Evolutionary conservation across 176 grass and related monocot genomes (phyloP), one percentile per base, ranked within the genome.

Genomic region (Tuctoria greenei): DNA sequence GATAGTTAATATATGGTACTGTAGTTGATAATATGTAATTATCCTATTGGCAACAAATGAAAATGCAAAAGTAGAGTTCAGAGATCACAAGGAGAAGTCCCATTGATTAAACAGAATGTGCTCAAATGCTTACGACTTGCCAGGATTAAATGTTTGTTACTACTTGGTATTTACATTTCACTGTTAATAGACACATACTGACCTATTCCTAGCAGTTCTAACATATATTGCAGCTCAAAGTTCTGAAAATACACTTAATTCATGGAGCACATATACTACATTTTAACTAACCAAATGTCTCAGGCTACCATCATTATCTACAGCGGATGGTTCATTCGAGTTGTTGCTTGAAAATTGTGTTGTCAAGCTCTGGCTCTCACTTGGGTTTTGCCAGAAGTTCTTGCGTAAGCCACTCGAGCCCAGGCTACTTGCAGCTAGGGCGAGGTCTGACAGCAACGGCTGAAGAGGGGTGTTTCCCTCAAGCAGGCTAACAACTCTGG

Each of bases 401-500:
- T 84, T 87, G 36, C 75, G 73, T 16, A 87, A 11, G 54, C 84
- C 78, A 52, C 28, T 73, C 44, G 77, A 84, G 42, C 65, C 86
- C 54, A 75, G 55, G 69, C 71, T 70, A 67, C 67, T 91, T 67
- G 74, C 74, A 70, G 86, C 75, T 11, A 78, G 75, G 64, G 46
- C 83, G 54, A 98, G 58, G 15, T 88, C 85, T 44, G 82, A 86
- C 38, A 98, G 44, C 36, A 94, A 69, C 1, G 86, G 88, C 65
- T 98, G 84, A 23, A 94, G 73, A 8, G 86, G 64, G 11, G 86
- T 79, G 21, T 35, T 64, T 47, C 95, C 91, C 60, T 98, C 91
- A 4, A 98, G 91, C 73, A 98, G 84, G 78, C 84, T 98, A 43
- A 98, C 89, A 12, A 88, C 91, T 47, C 88, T 83, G 8, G 95